Evolutionary conservation across 305 asterid species (phyloP).

Genomic region (Caryopteris hybrid): DNA sequence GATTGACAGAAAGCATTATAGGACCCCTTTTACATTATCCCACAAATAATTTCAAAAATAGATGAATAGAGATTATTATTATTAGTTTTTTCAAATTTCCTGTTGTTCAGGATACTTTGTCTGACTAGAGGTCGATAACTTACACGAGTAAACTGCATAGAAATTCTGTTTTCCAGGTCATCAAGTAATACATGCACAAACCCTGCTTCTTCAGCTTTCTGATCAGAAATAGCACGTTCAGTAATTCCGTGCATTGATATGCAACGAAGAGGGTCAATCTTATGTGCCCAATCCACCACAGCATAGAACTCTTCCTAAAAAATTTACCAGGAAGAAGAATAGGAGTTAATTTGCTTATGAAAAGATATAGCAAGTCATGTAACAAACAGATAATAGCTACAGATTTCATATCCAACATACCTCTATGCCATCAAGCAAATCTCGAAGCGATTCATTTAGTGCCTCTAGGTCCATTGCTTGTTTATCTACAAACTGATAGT

Average conservation of each 20-base stretch:
- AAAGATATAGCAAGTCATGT: background rate
- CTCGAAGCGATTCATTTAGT: constrained; percentile 78
- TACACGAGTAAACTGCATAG: constrained; percentile 73
- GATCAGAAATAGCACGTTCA: constrained; percentile 83
- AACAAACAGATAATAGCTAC: constrained; percentile 14
- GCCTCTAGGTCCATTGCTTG: constrained; percentile 63
- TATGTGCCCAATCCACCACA: constrained; percentile 96
- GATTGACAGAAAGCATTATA: background rate
- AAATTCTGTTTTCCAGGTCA: constrained; percentile 84
- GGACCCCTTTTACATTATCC: background rate
- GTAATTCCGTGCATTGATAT: constrained; percentile 98
- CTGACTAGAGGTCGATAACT: constrained; percentile 30
- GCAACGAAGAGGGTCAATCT: constrained; percentile 93
- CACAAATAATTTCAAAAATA: background rate
- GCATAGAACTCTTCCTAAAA: constrained; percentile 93
- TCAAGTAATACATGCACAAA: constrained; percentile 88
- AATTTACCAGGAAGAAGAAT: background rate
- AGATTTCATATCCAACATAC: constrained; percentile 32
- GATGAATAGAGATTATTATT: background rate
- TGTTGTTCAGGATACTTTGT: background rate
- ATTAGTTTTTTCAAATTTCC: background rate
- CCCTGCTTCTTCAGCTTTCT: constrained; percentile 93
- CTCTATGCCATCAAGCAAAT: constrained; percentile 96
- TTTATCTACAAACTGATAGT: constrained; percentile 44
- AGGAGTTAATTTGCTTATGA: constrained; percentile 1